These are phyloP conservation scores for Leptosphaerulina australis DNA, from an alignment of 2,329 filamentous ascomycete genomes.

Conservation along the genomic window DNA sequence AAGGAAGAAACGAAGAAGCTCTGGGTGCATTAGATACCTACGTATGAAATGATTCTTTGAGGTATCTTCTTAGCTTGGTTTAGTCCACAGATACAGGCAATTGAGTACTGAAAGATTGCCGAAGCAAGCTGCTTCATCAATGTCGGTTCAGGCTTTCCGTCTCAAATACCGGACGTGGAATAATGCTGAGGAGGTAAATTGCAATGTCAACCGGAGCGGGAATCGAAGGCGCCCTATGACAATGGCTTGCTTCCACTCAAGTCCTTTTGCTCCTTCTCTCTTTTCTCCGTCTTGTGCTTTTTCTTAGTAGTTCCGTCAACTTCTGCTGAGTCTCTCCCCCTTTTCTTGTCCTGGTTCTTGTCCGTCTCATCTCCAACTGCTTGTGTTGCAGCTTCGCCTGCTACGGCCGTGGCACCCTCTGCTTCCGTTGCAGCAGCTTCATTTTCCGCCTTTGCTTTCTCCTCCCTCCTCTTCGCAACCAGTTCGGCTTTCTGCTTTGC, in stretches of 20 bases:
- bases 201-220: neutral
- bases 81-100: neutral
- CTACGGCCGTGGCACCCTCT: neutral
- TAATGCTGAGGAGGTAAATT: neutral
- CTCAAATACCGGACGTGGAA: neutral
- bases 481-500: constrained; percentile 33
- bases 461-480: constrained; percentile 24
- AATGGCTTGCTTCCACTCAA: neutral
- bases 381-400: neutral
- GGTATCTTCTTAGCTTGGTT: neutral
- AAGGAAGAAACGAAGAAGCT: neutral
- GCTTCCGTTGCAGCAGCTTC: constrained; percentile 11
- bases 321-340: neutral
- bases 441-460: constrained; percentile 19
- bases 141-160: neutral
- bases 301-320: constrained; percentile 5
- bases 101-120: neutral
- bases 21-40: neutral
- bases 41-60: neutral
- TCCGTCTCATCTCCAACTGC: neutral
- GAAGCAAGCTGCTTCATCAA: neutral
- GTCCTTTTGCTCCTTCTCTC: neutral
- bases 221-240: neutral
- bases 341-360: constrained; percentile 11
- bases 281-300: constrained; percentile 10